Base-by-base conservation (phyloP, 2,329 filamentous ascomycete genomes). In the Simplicillium sp. region DNA sequence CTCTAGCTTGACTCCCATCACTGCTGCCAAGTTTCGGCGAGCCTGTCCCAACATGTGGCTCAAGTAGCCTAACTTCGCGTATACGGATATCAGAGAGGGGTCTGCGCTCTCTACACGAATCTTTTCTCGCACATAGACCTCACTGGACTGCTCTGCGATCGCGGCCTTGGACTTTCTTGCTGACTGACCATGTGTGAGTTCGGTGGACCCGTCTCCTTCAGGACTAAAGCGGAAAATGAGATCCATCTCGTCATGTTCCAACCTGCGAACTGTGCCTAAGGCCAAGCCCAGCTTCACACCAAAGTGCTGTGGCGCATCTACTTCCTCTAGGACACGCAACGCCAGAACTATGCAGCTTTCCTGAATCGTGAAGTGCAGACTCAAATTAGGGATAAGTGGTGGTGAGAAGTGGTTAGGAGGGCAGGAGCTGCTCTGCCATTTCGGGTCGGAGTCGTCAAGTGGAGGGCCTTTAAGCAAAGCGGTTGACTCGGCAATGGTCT, bases 51-150 rank as follows among this genome's bases (percentile, higher is more conserved):
- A 70, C 46, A 81, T 82, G 52, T 88, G 77, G 47, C 84, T 81
- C 43, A 96, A 64, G 4, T 85, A 87, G 25, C 74, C 78, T 50
- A 96, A 67, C 63, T 96, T 96, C 5, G 87, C 83, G 58, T 86
- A 82, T 29, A 92, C 70, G 29, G 85, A 83, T 58, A 96, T 80
- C 48, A 96, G 58, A 51, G 80, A 89, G 1, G 90, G 90, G 59
- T 97, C 89, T 41, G 88, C 86, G 53, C 80, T 90, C 60, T 95
- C 89, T 2, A 96, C 82, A 33, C 84, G 74, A 4, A 95, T 77
- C 65, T 96, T 96, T 59, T 96, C 90, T 50, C 82, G 80, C 36
- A 97, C 90, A 48, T 79, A 82, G 3, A 96, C 88, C 46, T 92
- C 34, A 15, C 38, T 32, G 7, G 32, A 7, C 3, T 38, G 15